A percentile compares a stretch with the other conserved stretches of the same genome.
These are phyloP conservation scores for Kazachstania sp. DNA, from an alignment of 1,139 yeast species.

Conservation along the genomic window DNA sequence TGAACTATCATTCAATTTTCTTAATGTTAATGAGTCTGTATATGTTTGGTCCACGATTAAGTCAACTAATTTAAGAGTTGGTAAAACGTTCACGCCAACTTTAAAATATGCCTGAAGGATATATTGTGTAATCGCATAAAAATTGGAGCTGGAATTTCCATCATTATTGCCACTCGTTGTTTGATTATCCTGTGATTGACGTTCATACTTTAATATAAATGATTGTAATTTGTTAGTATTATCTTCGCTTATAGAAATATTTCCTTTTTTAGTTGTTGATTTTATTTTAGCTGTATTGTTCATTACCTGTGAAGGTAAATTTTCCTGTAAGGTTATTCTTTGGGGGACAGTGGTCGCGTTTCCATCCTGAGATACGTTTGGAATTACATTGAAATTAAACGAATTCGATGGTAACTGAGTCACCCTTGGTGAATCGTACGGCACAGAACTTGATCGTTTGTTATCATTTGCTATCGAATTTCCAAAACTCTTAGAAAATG, in stretches of 20 bases:
- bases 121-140: constrained; percentile 24
- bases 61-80: constrained; percentile 21
- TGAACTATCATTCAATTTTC: constrained; percentile 26
- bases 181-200: constrained; percentile 9
- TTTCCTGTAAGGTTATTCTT: too few species aligned
- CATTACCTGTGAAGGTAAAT: too few species aligned
- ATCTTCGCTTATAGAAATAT: neutral
- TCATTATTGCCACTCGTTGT: constrained; percentile 2
- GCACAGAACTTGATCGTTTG: constrained; percentile 4
- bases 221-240: constrained; percentile 14
- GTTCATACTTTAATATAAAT: constrained; percentile 17
- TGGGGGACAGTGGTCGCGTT: neutral
- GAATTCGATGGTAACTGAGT: neutral
- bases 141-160: constrained; percentile 19
- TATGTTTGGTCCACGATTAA: constrained; percentile 31
- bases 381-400: neutral
- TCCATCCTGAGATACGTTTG: neutral
- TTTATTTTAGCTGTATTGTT: too few species aligned
- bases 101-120: constrained; percentile 24
- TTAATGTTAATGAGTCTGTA: constrained; percentile 28
- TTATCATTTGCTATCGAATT: neutral
- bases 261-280: neutral
- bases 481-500: neutral
- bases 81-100: constrained; percentile 15
- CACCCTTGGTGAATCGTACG: constrained; percentile 4